phyloP scores from a whole-genome alignment of 2,329 filamentous ascomycete species.

The Epichloe festucae region DNA sequence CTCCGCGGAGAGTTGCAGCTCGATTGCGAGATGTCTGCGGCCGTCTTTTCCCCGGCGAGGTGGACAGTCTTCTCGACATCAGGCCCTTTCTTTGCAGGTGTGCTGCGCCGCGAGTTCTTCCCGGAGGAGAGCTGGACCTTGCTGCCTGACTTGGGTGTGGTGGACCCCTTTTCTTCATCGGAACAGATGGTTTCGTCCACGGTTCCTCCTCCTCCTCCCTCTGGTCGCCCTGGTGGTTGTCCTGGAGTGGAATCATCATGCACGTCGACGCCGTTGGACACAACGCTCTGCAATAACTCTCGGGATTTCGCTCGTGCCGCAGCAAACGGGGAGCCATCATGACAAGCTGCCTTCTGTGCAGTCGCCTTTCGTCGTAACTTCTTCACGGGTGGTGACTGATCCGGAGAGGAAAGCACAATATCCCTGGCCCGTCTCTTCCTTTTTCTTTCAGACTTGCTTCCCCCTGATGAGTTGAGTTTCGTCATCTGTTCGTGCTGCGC shows the following conservation, averaged over 20 bases:
- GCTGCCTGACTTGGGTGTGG: neutral
- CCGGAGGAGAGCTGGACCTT: neutral
- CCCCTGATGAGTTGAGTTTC: neutral
- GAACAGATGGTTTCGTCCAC: neutral
- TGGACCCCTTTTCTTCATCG: neutral
- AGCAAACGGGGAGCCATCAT: neutral
- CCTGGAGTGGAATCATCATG: too few relatives aligned
- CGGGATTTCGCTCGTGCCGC: neutral
- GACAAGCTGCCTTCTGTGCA: neutral
- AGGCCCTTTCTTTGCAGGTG: neutral
- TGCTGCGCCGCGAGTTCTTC: neutral
- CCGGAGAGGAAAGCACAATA: neutral
- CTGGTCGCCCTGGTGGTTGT: too few relatives aligned
- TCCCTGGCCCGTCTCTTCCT: neutral
- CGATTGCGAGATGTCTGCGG: neutral
- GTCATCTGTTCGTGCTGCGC: neutral
- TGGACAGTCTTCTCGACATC: neutral
- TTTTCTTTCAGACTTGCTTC: neutral
- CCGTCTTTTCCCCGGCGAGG: neutral
- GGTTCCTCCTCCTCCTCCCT: neutral
- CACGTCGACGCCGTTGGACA: too few relatives aligned
- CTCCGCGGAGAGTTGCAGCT: neutral
- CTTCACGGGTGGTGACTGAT: neutral
- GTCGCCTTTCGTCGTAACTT: neutral
- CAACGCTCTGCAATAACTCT: neutral